Evolutionary conservation across 495 filamentous ascomycete species (phyloP).

Genomic region (Penicillium dipodomyicola): DNA sequence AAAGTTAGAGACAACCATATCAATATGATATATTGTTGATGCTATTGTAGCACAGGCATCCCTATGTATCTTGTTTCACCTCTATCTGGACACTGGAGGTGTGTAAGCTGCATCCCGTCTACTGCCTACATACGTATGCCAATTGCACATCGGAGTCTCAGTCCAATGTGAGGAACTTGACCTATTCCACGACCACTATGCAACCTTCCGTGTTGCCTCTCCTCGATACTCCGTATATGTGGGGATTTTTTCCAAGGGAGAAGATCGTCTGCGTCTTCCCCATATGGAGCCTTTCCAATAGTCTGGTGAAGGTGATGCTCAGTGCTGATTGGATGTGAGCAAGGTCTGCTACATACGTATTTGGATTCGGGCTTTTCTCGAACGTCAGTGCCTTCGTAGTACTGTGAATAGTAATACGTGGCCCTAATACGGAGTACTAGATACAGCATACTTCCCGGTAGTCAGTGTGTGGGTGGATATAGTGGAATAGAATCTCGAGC

Average conservation of each 20-base stretch:
- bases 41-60: neutral
- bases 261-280: conserved; percentile 11
- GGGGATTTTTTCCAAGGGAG: conserved; percentile 2
- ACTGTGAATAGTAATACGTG: neutral
- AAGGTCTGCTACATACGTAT: neutral
- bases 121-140: neutral
- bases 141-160: neutral
- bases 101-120: neutral
- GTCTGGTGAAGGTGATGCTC: conserved; percentile 4
- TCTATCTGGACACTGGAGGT: neutral
- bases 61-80: neutral
- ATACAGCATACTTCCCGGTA: neutral
- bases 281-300: conserved; percentile 11
- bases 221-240: neutral
- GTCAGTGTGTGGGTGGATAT: neutral
- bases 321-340: conserved; percentile 1
- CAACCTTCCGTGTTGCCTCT: conserved; percentile 13
- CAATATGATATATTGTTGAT: neutral
- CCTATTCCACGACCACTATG: conserved; percentile 7
- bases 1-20: neutral
- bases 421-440: neutral
- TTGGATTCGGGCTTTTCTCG: conserved; percentile 1
- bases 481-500: neutral
- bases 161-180: conserved; percentile 10
- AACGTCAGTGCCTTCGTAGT: neutral